These are phyloP conservation scores for Trichoderma guizhouense DNA, from an alignment of 2,329 filamentous ascomycete species.

Conservation along the genomic window DNA sequence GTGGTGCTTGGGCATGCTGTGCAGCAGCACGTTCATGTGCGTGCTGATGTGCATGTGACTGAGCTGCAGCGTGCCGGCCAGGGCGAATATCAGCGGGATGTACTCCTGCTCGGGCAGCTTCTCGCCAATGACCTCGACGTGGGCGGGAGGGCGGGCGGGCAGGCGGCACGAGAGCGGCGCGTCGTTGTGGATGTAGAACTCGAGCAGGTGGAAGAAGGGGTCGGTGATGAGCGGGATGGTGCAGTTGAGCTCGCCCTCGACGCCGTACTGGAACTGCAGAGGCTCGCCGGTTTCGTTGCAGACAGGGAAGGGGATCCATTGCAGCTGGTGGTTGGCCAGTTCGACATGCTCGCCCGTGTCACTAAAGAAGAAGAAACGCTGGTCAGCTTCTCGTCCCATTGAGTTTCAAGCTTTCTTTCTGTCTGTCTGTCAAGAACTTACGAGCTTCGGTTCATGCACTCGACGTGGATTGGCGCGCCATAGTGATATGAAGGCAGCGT, in stretches of 20 bases:
- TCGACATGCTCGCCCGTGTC: constrained; percentile 89
- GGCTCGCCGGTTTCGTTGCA: constrained; percentile 85
- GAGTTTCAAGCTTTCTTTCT: neutral
- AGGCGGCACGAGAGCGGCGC: constrained; percentile 89
- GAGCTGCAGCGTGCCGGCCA: constrained; percentile 83
- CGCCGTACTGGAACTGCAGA: constrained; percentile 82
- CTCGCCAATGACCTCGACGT: constrained; percentile 54
- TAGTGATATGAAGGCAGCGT: constrained; percentile 61
- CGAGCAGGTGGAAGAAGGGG: constrained; percentile 81
- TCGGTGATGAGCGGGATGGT: constrained; percentile 75
- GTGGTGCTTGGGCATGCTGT: constrained; percentile 62
- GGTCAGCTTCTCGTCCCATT: neutral
- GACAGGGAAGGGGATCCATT: constrained; percentile 86
- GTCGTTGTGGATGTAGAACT: constrained; percentile 98
- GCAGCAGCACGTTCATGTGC: constrained; percentile 83
- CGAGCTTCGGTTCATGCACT: constrained; percentile 73
- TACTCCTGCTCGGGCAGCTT: constrained; percentile 54
- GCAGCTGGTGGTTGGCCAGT: constrained; percentile 73
- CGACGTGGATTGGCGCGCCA: constrained; percentile 64
- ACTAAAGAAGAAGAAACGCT: constrained; percentile 41
- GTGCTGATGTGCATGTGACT: constrained; percentile 90
- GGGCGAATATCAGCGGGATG: constrained; percentile 81
- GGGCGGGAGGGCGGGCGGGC: constrained; percentile 66
- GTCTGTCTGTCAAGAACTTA: constrained; percentile 39
- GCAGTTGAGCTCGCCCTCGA: constrained; percentile 78